phyloP scores from a whole-genome alignment of 805 yeast species.

The Metschnikowia koreensis region DNA sequence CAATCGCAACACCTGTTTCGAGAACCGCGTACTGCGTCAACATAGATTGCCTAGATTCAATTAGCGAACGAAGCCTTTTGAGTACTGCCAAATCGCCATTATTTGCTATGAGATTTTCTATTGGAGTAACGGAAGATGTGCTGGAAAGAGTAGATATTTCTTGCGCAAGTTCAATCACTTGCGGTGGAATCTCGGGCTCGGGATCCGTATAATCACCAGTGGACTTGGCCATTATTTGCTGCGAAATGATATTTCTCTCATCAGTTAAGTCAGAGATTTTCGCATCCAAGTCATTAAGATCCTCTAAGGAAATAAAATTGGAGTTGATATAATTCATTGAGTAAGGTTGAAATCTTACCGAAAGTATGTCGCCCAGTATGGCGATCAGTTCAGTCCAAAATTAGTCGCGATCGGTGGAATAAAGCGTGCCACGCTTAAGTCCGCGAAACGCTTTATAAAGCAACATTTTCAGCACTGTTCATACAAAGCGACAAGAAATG shows the following conservation, averaged over 20 bases:
- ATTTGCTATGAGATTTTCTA: conserved; percentile 1
- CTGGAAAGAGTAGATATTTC: background rate
- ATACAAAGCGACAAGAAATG: too few relatives aligned
- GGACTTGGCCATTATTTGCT: conserved; percentile 4
- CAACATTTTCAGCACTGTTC: too few relatives aligned
- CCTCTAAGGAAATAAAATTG: conserved; percentile 33
- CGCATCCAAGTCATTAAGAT: conserved; percentile 23
- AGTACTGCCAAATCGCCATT: conserved; percentile 8
- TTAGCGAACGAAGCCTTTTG: conserved; percentile 1
- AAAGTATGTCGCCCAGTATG: too few relatives aligned
- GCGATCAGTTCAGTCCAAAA: too few relatives aligned
- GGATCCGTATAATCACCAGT: background rate
- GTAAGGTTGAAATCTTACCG: background rate
- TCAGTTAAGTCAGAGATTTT: background rate
- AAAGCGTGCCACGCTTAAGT: too few relatives aligned
- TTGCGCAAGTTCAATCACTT: background rate
- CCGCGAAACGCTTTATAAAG: too few relatives aligned
- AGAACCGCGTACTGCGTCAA: background rate
- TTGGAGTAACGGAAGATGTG: background rate
- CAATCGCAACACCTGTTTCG: conserved; percentile 4
- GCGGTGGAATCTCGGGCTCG: background rate
- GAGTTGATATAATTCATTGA: conserved; percentile 34
- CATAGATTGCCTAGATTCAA: background rate
- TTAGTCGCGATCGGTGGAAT: too few relatives aligned
- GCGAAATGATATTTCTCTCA: background rate